Percentiles rank a stretch among this genome's conserved stretches.
phyloP scores from a whole-genome alignment of 192 early-diverging fungal species.

The Umbelopsis sp. region DNA sequence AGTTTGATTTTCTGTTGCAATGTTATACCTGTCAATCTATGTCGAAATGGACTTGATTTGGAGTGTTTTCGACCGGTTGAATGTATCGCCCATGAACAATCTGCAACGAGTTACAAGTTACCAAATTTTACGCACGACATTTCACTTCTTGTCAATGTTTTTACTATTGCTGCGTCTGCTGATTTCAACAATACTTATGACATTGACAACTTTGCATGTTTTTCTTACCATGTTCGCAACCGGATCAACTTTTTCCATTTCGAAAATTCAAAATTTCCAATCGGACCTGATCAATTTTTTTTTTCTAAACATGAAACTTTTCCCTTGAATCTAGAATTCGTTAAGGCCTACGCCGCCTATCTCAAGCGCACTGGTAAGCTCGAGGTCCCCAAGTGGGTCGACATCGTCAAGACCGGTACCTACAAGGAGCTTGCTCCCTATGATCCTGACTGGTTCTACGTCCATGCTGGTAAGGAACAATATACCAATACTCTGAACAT shows the following conservation, averaged over 20 bases:
- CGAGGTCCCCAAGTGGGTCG: slow-evolving; percentile 98
- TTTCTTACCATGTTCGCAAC: too few relatives aligned
- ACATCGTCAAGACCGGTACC: slow-evolving; percentile 97
- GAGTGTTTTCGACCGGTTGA: not conserved
- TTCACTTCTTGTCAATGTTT: too few relatives aligned
- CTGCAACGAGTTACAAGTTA: too few relatives aligned
- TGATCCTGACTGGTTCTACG: slow-evolving; percentile 99
- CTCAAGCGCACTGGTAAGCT: slow-evolving; percentile 99
- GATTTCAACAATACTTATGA: too few relatives aligned
- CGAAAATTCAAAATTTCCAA: too few relatives aligned
- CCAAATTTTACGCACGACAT: too few relatives aligned
- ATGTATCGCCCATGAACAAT: not conserved
- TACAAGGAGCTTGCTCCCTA: slow-evolving; percentile 98
- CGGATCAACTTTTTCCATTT: too few relatives aligned
- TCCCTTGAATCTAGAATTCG: slow-evolving; percentile 63
- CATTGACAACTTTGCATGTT: too few relatives aligned
- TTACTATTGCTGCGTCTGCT: too few relatives aligned
- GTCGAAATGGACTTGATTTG: not conserved
- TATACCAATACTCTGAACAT: not conserved
- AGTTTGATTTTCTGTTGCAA: not conserved
- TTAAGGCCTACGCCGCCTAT: slow-evolving; percentile 99
- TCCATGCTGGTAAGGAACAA: slow-evolving; percentile 78
- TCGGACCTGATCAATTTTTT: too few relatives aligned
- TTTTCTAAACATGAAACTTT: too few relatives aligned
- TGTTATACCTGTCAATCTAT: too few relatives aligned